Percentiles rank a stretch among this genome's conserved stretches.
Evolutionary conservation across 805 yeast species (phyloP).

Genomic region (Suhomyces canberraensis): DNA sequence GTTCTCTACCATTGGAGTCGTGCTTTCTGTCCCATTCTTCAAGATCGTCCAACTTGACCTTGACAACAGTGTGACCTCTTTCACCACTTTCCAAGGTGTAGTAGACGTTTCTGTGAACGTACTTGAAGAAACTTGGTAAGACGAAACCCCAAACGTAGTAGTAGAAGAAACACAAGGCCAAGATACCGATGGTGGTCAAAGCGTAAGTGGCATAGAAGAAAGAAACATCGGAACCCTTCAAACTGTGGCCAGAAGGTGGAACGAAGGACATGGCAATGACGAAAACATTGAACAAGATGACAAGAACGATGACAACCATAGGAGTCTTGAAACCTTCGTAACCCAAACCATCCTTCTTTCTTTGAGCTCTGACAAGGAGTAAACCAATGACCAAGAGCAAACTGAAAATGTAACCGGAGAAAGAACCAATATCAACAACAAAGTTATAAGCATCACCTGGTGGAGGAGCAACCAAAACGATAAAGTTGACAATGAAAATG

Average conservation of each 20-base stretch:
- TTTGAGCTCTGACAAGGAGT: conserved; percentile 23
- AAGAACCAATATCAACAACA: conserved; percentile 30
- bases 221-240: conserved; percentile 40
- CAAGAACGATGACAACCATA: conserved; percentile 28
- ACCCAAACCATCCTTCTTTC: conserved; percentile 31
- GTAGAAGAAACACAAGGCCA: conserved; percentile 29
- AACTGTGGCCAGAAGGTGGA: conserved; percentile 36
- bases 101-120: conserved; percentile 27
- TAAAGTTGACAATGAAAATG: conserved; percentile 23
- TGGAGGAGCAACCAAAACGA: conserved; percentile 30
- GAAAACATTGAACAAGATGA: conserved; percentile 30
- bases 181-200: conserved; percentile 33
- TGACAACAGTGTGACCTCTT: conserved; percentile 36
- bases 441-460: conserved; percentile 35
- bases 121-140: conserved; percentile 30
- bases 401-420: conserved; percentile 27
- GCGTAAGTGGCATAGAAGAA: conserved; percentile 44
- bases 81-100: conserved; percentile 37
- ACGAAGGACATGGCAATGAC: conserved; percentile 43
- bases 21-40: conserved; percentile 31
- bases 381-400: conserved; percentile 25
- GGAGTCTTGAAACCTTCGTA: conserved; percentile 32
- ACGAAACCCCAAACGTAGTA: conserved; percentile 35
- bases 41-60: conserved; percentile 28
- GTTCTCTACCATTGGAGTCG: conserved; percentile 12